phyloP scores from a whole-genome alignment of 345 rosid genomes.

The Geranium brycei region DNA sequence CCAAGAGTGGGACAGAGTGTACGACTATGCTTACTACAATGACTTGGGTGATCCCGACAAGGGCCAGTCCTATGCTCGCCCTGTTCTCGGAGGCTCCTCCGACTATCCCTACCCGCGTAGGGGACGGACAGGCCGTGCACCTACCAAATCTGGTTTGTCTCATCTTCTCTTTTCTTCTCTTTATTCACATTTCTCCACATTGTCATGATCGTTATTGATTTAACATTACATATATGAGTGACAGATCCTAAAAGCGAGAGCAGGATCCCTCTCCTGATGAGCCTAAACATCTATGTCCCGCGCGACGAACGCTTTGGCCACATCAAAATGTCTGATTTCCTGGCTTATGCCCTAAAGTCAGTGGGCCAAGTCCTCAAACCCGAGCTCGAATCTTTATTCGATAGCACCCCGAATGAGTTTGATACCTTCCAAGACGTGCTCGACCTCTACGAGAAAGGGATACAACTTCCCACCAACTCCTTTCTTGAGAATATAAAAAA shows the following conservation, averaged over 20 bases:
- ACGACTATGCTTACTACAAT: constrained; percentile 78
- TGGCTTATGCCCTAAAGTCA: constrained; percentile 41
- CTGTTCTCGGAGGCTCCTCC: constrained; percentile 64
- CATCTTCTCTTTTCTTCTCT: too few species aligned
- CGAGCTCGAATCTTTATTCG: constrained; percentile 31
- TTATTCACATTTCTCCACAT: too few species aligned
- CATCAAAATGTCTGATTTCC: constrained; percentile 53
- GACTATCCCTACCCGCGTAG: constrained; percentile 85
- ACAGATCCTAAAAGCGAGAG: constrained; percentile 48
- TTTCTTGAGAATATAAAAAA: constrained; percentile 22
- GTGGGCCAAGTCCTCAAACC: constrained; percentile 42
- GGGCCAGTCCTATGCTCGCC: constrained; percentile 35
- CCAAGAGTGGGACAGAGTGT: constrained; percentile 63
- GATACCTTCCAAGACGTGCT: constrained; percentile 44
- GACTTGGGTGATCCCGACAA: constrained; percentile 52
- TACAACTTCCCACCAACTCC: constrained; percentile 34
- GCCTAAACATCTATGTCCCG: constrained; percentile 57
- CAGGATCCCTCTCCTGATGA: constrained; percentile 27
- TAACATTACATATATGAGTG: too few species aligned
- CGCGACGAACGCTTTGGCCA: constrained; percentile 72
- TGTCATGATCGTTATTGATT: too few species aligned
- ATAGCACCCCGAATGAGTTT: constrained; percentile 40
- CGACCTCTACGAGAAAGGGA: constrained; percentile 41
- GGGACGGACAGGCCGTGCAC: constrained; percentile 61
- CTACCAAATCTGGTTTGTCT: constrained; percentile 9